Evolutionary conservation across 1,284 basidiomycete species (phyloP).

Genomic region (Marasmius oreades): DNA sequence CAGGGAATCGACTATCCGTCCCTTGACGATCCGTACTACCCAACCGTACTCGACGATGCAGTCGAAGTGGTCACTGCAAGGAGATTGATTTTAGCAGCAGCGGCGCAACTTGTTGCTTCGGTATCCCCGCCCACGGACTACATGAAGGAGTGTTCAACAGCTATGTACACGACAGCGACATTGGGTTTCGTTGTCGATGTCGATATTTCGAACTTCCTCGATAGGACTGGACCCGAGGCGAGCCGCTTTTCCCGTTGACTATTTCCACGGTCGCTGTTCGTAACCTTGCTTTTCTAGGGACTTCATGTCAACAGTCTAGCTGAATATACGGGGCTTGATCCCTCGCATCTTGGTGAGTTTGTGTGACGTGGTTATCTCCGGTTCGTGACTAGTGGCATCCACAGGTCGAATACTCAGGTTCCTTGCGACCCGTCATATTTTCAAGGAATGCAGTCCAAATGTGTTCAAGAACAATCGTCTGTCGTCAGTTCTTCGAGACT

Average conservation of each 20-base stretch:
- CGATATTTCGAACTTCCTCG: slow-evolving; percentile 17
- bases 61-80: slow-evolving; percentile 9
- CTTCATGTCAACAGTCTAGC: slow-evolving; percentile 21
- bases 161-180: slow-evolving; percentile 13
- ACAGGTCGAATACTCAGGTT: slow-evolving; percentile 30
- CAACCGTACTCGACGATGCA: slow-evolving; percentile 19
- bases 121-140: slow-evolving; percentile 13
- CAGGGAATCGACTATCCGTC: slow-evolving; percentile 20
- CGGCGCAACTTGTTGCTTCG: slow-evolving; percentile 21
- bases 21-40: slow-evolving; percentile 23
- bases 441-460: slow-evolving; percentile 29
- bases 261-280: no score
- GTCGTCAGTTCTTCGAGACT: slow-evolving; percentile 27
- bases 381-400: neutral
- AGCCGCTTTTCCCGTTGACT: neutral
- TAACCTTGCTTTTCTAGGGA: slow-evolving; percentile 15
- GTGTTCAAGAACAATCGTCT: slow-evolving; percentile 32
- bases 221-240: slow-evolving; percentile 14
- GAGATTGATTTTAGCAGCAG: slow-evolving; percentile 16
- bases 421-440: slow-evolving; percentile 31
- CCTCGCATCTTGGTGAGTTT: slow-evolving; percentile 16
- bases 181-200: slow-evolving; percentile 17
- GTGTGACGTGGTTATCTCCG: neutral
- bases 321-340: slow-evolving; percentile 16
- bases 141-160: slow-evolving; percentile 8